Conservation (phyloP, 768 basidiomycete species). For the Mycena chlorophos region DNA sequence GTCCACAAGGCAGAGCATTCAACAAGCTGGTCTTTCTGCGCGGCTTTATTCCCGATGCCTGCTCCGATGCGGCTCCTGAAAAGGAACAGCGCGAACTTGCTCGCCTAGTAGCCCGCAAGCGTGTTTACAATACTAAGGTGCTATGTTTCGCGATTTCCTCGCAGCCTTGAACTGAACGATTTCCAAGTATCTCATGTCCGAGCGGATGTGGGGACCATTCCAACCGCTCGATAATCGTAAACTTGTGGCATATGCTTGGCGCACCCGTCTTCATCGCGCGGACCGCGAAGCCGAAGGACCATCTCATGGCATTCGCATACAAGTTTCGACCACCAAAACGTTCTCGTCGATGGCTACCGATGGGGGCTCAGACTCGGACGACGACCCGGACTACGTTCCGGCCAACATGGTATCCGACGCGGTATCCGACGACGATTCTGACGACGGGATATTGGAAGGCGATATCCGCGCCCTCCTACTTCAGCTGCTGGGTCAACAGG, state of each 20-base stretch:
- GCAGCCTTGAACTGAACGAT: no score
- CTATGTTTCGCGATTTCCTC: no score
- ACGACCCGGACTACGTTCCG: slow-evolving; percentile 13
- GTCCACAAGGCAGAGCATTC: slow-evolving; percentile 38
- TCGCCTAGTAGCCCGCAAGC: slow-evolving; percentile 34
- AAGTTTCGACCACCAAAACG: no score
- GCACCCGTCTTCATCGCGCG: slow-evolving; percentile 10
- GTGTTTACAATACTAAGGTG: slow-evolving; percentile 39
- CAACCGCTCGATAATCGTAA: slow-evolving; percentile 25
- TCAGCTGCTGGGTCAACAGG: slow-evolving; percentile 15
- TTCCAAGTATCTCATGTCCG: slow-evolving; percentile 32
- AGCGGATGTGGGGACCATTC: slow-evolving; percentile 39
- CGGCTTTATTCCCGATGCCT: slow-evolving; percentile 39
- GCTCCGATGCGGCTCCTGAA: background rate
- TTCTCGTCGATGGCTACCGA: no score
- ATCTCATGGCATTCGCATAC: no score
- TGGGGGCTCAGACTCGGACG: slow-evolving; percentile 12
- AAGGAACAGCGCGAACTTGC: slow-evolving; percentile 21
- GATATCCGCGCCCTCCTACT: slow-evolving; percentile 8
- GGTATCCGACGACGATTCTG: slow-evolving; percentile 18
- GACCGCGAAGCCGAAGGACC: no score
- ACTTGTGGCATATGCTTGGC: slow-evolving; percentile 10
- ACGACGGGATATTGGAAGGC: slow-evolving; percentile 8
- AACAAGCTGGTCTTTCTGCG: slow-evolving; percentile 45
- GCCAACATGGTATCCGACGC: no score